phyloP scores from a whole-genome alignment of 805 yeast species.

The Saturnispora hagleri region DNA sequence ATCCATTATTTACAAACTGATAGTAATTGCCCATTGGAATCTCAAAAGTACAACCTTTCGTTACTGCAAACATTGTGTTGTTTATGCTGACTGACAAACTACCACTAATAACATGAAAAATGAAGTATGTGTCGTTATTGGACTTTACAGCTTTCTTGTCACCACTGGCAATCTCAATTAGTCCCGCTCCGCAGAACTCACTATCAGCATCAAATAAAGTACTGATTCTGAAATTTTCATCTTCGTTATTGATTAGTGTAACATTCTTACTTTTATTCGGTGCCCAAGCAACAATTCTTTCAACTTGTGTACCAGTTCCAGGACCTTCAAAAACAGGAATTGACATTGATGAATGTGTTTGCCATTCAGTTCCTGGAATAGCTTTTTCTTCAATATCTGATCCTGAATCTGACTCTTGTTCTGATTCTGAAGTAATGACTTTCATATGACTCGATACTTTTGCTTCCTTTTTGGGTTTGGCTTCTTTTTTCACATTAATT shows the following conservation, averaged over 20 bases:
- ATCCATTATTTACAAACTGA: conserved; percentile 55
- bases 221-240: conserved; percentile 52
- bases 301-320: conserved; percentile 35
- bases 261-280: conserved; percentile 44
- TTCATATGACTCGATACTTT: neutral
- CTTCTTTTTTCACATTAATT: neutral
- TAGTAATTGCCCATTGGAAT: conserved; percentile 73
- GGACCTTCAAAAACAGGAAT: conserved; percentile 44
- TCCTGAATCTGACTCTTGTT: neutral
- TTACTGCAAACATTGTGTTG: conserved; percentile 48
- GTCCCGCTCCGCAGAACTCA: conserved; percentile 64
- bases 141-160: conserved; percentile 52
- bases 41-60: conserved; percentile 69
- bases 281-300: conserved; percentile 54
- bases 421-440: neutral
- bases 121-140: conserved; percentile 59
- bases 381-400: neutral
- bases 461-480: neutral
- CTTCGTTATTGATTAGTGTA: conserved; percentile 30
- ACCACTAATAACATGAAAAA: conserved; percentile 70
- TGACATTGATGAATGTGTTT: conserved; percentile 30
- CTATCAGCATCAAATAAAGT: conserved; percentile 54
- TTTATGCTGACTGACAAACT: conserved; percentile 56
- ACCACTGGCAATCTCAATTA: conserved; percentile 53
- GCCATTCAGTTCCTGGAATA: conserved; percentile 43